These are phyloP conservation scores for Pseudozyma sp. DNA, from an alignment of 1,284 basidiomycete genomes.

Conservation along the genomic window DNA sequence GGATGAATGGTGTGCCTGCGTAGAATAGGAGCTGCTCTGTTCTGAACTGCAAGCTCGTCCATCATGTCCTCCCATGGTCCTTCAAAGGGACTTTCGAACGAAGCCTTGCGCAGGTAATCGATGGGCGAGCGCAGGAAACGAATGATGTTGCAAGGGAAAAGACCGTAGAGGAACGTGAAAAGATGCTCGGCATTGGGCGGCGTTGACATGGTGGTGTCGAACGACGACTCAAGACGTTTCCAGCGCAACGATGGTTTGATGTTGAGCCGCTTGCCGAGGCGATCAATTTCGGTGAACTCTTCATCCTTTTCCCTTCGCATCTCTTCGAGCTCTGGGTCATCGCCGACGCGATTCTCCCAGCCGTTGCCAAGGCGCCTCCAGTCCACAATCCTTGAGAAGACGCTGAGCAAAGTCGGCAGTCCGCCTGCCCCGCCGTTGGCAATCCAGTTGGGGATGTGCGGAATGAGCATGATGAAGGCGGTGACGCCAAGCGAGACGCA, in stretches of 20 bases:
- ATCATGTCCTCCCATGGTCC: conserved; percentile 74
- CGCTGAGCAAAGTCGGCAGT: conserved; percentile 57
- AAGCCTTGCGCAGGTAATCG: conserved; percentile 76
- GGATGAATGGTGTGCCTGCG: conserved; percentile 81
- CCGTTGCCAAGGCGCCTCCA: conserved; percentile 56
- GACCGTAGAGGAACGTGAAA: conserved; percentile 84
- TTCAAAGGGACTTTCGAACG: conserved; percentile 72
- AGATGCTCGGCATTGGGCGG: conserved; percentile 63
- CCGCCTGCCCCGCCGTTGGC: conserved; percentile 60
- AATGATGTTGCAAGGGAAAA: conserved; percentile 85
- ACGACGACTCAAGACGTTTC: conserved; percentile 54
- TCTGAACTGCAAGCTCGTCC: conserved; percentile 73
- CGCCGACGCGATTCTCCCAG: conserved; percentile 53
- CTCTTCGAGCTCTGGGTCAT: conserved; percentile 35
- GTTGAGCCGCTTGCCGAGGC: conserved; percentile 57
- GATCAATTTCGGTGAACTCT: conserved; percentile 52
- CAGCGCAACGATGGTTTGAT: conserved; percentile 51
- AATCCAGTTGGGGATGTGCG: conserved; percentile 66
- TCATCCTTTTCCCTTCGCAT: conserved; percentile 54
- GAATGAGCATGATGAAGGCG: conserved; percentile 64
- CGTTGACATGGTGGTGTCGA: conserved; percentile 49
- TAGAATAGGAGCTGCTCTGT: conserved; percentile 72
- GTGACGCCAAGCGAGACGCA: conserved; percentile 58
- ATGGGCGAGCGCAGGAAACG: conserved; percentile 79
- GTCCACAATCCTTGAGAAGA: conserved; percentile 63